These are phyloP conservation scores for Colletotrichum viniferum DNA, from an alignment of 2,329 filamentous ascomycete genomes.

Conservation along the genomic window DNA sequence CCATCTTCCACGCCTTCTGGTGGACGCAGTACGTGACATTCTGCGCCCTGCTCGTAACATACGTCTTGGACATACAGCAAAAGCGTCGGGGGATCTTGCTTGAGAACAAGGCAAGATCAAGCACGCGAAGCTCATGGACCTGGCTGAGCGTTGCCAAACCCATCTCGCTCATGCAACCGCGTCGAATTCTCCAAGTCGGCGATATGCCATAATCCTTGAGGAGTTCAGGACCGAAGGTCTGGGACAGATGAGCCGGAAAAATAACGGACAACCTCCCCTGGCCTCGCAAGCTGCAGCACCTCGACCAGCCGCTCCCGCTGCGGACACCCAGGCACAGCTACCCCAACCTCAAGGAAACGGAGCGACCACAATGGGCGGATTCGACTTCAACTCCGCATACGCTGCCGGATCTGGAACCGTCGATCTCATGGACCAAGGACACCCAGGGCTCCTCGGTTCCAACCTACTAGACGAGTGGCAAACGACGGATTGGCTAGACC, in stretches of 20 bases:
- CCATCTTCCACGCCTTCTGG: constrained; percentile 47
- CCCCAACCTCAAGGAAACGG: not conserved
- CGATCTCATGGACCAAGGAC: not conserved
- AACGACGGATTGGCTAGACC: constrained; percentile 33
- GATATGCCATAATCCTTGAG: constrained; percentile 25
- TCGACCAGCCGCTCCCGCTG: not conserved
- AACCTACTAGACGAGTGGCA: constrained; percentile 29
- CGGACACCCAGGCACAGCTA: not conserved
- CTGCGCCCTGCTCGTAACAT: constrained; percentile 57
- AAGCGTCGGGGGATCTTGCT: constrained; percentile 19
- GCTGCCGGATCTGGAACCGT: not conserved
- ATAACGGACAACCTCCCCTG: not conserved
- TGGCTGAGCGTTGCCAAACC: constrained; percentile 43
- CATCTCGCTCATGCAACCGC: constrained; percentile 37
- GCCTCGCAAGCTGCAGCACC: not conserved
- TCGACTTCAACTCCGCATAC: not conserved
- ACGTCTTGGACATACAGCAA: constrained; percentile 50
- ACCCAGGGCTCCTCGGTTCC: not conserved
- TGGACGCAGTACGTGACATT: constrained; percentile 60
- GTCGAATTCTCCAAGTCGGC: constrained; percentile 23
- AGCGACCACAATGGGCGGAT: not conserved
- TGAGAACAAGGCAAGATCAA: not conserved
- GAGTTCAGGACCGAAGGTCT: constrained; percentile 24
- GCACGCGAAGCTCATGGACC: constrained; percentile 34
- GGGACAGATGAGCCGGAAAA: constrained; percentile 12